These are phyloP conservation scores for Stentor coeruleus DNA, from an alignment of 73 alveolate species.

Conservation along the genomic window DNA sequence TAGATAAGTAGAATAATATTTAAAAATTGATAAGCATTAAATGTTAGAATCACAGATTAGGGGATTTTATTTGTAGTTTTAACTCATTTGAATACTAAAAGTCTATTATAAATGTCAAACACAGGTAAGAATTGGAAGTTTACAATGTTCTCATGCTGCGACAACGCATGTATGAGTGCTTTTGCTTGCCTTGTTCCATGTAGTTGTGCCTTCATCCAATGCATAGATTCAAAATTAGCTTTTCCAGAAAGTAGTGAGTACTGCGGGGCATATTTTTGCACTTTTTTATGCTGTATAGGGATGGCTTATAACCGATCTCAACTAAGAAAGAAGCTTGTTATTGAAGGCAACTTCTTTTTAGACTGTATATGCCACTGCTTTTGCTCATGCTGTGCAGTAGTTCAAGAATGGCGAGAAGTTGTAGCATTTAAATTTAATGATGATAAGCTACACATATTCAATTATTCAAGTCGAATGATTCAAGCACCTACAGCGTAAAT, in stretches of 20 bases:
- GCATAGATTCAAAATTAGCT: not conserved
- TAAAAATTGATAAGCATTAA: too few species aligned
- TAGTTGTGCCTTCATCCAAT: constrained; percentile 2
- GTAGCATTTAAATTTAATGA: constrained; percentile 9
- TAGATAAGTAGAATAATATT: too few species aligned
- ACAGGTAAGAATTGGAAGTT: not conserved
- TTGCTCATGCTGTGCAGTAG: constrained; percentile 27
- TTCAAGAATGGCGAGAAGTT: constrained; percentile 26
- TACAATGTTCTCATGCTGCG: not conserved
- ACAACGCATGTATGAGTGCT: not conserved
- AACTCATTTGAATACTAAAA: too few species aligned
- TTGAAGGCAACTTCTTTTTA: constrained; percentile 2
- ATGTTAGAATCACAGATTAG: too few species aligned
- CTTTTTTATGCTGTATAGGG: constrained; percentile 22
- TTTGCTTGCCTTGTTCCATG: constrained; percentile 10
- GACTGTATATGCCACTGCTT: constrained; percentile 19
- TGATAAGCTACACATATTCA: not conserved
- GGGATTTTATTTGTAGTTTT: too few species aligned
- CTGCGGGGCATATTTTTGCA: constrained; percentile 15
- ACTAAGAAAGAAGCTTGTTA: constrained; percentile 6
- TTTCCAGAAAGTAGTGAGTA: not conserved
- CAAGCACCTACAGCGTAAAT: too few species aligned
- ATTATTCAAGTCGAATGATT: too few species aligned
- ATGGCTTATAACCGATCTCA: constrained; percentile 1
- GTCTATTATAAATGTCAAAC: constrained; percentile 1